phyloP scores from a whole-genome alignment of 768 basidiomycete genomes.

The Mycena polygramma region DNA sequence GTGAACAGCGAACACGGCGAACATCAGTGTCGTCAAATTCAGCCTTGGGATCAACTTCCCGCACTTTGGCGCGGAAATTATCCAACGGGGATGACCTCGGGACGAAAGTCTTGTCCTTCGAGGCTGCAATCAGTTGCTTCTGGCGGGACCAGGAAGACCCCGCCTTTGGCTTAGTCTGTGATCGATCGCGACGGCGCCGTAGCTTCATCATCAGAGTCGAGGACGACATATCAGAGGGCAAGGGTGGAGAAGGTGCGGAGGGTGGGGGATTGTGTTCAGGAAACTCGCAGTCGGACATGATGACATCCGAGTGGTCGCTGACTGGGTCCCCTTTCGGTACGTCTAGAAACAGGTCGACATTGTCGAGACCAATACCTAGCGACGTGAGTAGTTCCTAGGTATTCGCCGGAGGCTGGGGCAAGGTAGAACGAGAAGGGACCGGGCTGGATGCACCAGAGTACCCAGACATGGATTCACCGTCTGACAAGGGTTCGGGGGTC shows the following conservation, averaged over 20 bases:
- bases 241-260: too few relatives aligned
- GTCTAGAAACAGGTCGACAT: not conserved
- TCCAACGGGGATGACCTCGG: not conserved
- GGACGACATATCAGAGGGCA: not conserved
- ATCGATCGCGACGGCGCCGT: not conserved
- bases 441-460: not conserved
- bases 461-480: not conserved
- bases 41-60: constrained; percentile 11
- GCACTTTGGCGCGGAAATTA: not conserved
- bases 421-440: not conserved
- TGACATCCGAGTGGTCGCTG: not conserved
- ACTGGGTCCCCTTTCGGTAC: not conserved
- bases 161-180: not conserved
- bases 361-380: not conserved
- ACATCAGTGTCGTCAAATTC: constrained; percentile 35
- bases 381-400: too few relatives aligned
- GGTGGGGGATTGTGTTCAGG: not conserved
- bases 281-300: constrained; percentile 4
- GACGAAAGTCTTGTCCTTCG: not conserved
- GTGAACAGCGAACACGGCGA: constrained; percentile 35
- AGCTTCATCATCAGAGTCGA: not conserved
- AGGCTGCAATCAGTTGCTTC: not conserved
- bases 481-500: not conserved
- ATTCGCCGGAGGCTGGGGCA: not conserved
- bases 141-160: constrained; percentile 1